Base-by-base conservation (phyloP, 1,284 basidiomycete species). In the Cystobasidium pallidum region DNA sequence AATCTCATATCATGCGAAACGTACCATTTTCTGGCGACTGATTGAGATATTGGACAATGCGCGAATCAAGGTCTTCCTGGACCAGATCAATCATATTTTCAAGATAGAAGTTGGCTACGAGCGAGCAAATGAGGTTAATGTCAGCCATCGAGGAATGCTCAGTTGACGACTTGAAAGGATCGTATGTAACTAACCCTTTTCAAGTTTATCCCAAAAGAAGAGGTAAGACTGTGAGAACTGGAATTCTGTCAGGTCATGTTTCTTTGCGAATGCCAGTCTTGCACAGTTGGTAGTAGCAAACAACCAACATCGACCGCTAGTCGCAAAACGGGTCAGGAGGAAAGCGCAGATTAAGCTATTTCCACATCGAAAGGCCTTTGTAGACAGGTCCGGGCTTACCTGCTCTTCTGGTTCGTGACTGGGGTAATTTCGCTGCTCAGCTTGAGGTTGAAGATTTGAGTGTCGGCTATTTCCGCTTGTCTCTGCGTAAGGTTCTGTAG, bases 141-240 rank as follows among this genome's bases (percentile, higher is more conserved):
- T 70, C 70, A 67, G 51, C 43, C 21, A 26, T 17, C 26, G 26
- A 7, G n/a, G 28, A 7, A 24, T 55, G 26, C 17, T 30, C 6
- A 17, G n/a, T n/a, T 7, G 28, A 36, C 17, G 70, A 41, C 13
- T 19, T 2, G 11, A 1, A 34, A 55, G 43, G 11, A 70, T 15
- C 13, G n/a, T n/a, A 28, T 15, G 7, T 30, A 58, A 19, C 39
- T 26, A 21, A 59, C 65, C 51, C 82, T 96, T 96, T 84, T 96
- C 94, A 63, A 96, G 86, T 83, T 94, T 94, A 82, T 95, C 92
- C 84, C 89, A 94, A 85, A 95, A 94, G 85, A 91, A 94, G 21
- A 94, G 84, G 82, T 95, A 95, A 3, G 87, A 87, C 88, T 91
- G 93, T 15, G 91, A 92, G 30, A 94, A 86, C 82, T 96, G 88